Conservation (phyloP, 257 asterid species). For the Solanum lycopersicoides region DNA sequence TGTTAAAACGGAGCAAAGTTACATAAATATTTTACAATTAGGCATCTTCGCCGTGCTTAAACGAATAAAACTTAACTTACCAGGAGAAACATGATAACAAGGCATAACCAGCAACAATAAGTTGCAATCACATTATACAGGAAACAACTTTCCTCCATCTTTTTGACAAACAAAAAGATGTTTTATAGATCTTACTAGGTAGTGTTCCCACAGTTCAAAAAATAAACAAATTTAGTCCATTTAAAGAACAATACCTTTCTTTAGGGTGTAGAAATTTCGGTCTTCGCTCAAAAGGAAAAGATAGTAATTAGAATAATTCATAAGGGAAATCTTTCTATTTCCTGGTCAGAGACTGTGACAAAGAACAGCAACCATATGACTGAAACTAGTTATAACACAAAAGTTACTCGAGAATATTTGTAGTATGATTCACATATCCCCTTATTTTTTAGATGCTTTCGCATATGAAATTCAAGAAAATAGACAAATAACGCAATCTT, state of each 20-base stretch:
- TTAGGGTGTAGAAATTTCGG: not conserved
- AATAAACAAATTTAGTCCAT: not conserved
- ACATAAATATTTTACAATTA: not conserved
- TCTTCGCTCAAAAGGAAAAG: not conserved
- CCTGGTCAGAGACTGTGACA: not conserved
- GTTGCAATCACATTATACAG: not conserved
- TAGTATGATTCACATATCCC: not conserved
- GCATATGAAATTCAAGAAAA: not conserved
- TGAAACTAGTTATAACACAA: not conserved
- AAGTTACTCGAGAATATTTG: not conserved
- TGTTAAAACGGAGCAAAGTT: not conserved
- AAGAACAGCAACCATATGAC: not conserved
- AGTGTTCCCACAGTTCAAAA: not conserved
- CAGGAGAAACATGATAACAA: slow-evolving; percentile 1
- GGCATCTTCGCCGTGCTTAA: not conserved
- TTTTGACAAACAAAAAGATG: not conserved
- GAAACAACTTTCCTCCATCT: not conserved
- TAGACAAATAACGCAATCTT: not conserved
- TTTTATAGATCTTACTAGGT: not conserved
- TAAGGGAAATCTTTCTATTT: not conserved
- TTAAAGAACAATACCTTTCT: not conserved
- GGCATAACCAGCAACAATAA: not conserved
- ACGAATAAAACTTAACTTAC: not conserved
- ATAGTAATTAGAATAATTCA: not conserved
- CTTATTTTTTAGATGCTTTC: not conserved